Evolutionary conservation across 805 yeast species (phyloP), one percentile per base, ranked within the genome.

Genomic region (Saturnispora gosingensis): DNA sequence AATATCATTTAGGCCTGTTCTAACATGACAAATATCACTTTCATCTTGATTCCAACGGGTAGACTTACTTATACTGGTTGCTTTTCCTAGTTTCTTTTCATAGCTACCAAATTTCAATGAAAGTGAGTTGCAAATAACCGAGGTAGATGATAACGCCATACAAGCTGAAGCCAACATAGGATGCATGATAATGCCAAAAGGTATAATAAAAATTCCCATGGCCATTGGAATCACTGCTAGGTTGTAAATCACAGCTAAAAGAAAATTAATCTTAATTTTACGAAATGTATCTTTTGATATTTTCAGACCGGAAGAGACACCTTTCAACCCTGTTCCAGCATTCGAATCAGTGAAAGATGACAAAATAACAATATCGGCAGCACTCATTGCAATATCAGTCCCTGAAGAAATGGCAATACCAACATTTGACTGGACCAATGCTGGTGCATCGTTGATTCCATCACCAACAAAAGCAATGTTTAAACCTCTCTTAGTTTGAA

Each of bases 391-490:
- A 58, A 93, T 87, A 61, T 93, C 98, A 0, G 98, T 87, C 5
- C 98, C 97, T 0, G 95, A 79, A 9, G 95, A 83, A 53, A 95
- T 80, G 10, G 98, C 93, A 60, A 95, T 81, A 24, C 99, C 99
- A 18, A 93, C 69, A 58, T 89, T 88, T 1, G 97, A 85, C 51
- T 84, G 77, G 1, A 88, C 95, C 51, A 93, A 74, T 0, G 98
- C 98, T 0, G 99, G 97, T 0, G 98, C 95, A 65, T 93, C 99
- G 66, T 93, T 93, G 58, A 93, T 87, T 54, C 99, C 99, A 68
- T 93, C 99, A 38, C 99, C 99, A 22, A 93, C 83, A 73, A 95
- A 89, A 5, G 90, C 91, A 42, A 93, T 83, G 16, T 72, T 70
- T 10, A 68, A 59, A 2, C 71, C 72, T 24, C 48, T 53, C 20